Evolutionary conservation across 2,329 filamentous ascomycete genomes (phyloP).

Genomic region (Alternaria burnsii): DNA sequence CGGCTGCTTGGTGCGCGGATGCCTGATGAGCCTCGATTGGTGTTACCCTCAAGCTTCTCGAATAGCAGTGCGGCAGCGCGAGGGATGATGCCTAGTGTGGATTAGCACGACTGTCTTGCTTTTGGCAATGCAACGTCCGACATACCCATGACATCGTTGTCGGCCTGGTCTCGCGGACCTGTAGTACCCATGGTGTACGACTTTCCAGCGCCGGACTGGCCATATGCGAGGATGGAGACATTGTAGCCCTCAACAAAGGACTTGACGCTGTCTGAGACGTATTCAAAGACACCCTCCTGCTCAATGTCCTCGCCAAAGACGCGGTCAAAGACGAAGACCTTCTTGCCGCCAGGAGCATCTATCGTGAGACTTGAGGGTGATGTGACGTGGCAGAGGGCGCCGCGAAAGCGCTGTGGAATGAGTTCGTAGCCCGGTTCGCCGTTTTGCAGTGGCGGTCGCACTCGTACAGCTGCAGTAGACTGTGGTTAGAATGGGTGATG

Average conservation of each 20-base stretch:
- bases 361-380: constrained; percentile 86
- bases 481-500: constrained; percentile 31
- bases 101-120: constrained; percentile 22
- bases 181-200: constrained; percentile 99
- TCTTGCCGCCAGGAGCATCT: constrained; percentile 89
- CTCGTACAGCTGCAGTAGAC: constrained; percentile 76
- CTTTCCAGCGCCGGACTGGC: constrained; percentile 96
- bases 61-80: constrained; percentile 88
- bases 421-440: constrained; percentile 92
- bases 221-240: constrained; percentile 95
- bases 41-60: constrained; percentile 77
- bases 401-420: constrained; percentile 94
- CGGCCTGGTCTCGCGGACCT: constrained; percentile 77
- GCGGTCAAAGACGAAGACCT: constrained; percentile 95
- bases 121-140: not conserved
- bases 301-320: constrained; percentile 85
- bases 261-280: constrained; percentile 86
- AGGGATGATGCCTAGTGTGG: constrained; percentile 86
- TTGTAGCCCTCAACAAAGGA: constrained; percentile 97
- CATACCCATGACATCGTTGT: constrained; percentile 80
- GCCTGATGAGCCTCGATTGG: constrained; percentile 72
- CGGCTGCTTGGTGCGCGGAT: constrained; percentile 69
- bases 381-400: constrained; percentile 88
- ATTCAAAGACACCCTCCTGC: constrained; percentile 94
- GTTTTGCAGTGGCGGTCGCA: constrained; percentile 84